These are phyloP conservation scores for Didymella exigua DNA, from an alignment of 2,329 filamentous ascomycete genomes.

Conservation along the genomic window DNA sequence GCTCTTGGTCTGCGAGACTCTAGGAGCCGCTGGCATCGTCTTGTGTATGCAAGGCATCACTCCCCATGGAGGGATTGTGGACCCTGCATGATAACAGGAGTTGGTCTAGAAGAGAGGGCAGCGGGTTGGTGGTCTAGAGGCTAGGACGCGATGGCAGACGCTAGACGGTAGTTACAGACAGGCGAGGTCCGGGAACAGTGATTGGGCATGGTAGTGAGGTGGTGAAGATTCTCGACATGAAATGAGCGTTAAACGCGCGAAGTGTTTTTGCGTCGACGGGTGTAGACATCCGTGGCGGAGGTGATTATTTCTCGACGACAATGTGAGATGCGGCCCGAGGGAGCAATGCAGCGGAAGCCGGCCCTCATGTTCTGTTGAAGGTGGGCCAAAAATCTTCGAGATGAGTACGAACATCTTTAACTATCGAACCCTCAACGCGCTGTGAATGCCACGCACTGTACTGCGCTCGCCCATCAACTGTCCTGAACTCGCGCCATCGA, in stretches of 20 bases:
- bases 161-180: conserved; percentile 5
- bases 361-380: not conserved
- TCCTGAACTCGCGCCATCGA: not conserved
- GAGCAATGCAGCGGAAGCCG: not conserved
- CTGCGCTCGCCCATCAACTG: not conserved
- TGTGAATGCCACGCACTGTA: not conserved
- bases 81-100: conserved; percentile 6
- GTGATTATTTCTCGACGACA: not conserved
- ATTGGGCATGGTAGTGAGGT: not conserved
- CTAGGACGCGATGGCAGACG: conserved; percentile 3
- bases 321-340: not conserved
- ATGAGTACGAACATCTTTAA: not conserved
- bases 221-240: not conserved
- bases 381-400: not conserved
- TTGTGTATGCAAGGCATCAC: conserved; percentile 5
- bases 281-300: not conserved
- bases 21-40: conserved; percentile 9
- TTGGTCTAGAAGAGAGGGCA: not conserved
- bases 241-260: conserved; percentile 1
- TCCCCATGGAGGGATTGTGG: conserved; percentile 9
- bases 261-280: not conserved
- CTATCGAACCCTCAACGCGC: not conserved
- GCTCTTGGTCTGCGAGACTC: conserved; percentile 2
- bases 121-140: conserved; percentile 5
- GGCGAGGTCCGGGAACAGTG: conserved; percentile 6